These are phyloP conservation scores for Hemileia vastatrix DNA, from an alignment of 1,284 basidiomycete genomes.

Conservation along the genomic window DNA sequence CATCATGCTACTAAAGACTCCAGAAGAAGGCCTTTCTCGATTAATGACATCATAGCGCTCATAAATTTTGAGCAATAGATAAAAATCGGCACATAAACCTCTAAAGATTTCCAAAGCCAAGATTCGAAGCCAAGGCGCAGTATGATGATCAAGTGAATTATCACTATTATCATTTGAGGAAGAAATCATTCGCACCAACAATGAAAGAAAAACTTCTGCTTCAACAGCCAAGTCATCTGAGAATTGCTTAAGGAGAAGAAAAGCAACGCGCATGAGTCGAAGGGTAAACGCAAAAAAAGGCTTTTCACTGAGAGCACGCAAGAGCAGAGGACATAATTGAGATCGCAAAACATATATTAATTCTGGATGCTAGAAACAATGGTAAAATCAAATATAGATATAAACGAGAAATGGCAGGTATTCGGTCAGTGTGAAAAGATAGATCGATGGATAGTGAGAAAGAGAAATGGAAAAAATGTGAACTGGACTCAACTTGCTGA, in stretches of 20 bases:
- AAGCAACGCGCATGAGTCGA: slow-evolving; percentile 82
- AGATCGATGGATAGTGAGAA: neutral
- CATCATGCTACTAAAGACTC: slow-evolving; percentile 69
- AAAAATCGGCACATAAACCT: slow-evolving; percentile 71
- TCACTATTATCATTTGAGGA: slow-evolving; percentile 41
- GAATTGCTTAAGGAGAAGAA: slow-evolving; percentile 85
- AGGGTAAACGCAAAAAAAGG: slow-evolving; percentile 78
- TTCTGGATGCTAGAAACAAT: slow-evolving; percentile 59
- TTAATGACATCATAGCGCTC: slow-evolving; percentile 60
- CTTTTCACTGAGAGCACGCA: slow-evolving; percentile 71
- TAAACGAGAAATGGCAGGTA: neutral
- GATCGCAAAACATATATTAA: slow-evolving; percentile 72
- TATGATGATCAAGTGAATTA: slow-evolving; percentile 17
- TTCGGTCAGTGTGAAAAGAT: neutral
- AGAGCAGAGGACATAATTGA: slow-evolving; percentile 78
- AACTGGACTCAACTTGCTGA: slow-evolving; percentile 53
- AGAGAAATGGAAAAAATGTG: slow-evolving; percentile 7
- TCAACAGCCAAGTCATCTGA: slow-evolving; percentile 67
- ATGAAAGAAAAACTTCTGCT: slow-evolving; percentile 70
- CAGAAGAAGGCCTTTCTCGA: slow-evolving; percentile 37
- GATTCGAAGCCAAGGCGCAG: slow-evolving; percentile 64
- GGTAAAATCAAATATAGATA: slow-evolving; percentile 10
- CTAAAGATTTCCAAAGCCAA: slow-evolving; percentile 83
- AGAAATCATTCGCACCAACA: slow-evolving; percentile 66
- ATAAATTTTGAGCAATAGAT: slow-evolving; percentile 70